These are phyloP conservation scores for Yamadazyma dendronema DNA, from an alignment of 1,139 yeast genomes.

Conservation along the genomic window DNA sequence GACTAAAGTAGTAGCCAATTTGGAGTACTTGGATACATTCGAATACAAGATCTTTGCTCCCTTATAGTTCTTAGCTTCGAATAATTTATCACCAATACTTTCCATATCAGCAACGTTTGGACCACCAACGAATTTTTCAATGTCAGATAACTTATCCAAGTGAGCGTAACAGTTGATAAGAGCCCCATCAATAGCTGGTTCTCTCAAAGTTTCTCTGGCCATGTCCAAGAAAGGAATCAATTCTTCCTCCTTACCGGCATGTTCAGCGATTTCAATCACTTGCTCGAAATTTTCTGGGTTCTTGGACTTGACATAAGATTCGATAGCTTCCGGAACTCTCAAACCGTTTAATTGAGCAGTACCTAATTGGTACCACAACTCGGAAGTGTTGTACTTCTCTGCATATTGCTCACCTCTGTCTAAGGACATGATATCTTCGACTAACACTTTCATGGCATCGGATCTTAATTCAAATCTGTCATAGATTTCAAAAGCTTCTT, in stretches of 20 bases:
- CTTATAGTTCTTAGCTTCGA: constrained; percentile 77
- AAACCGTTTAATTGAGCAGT: constrained; percentile 93
- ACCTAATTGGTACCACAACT: constrained; percentile 94
- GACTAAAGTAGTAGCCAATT: constrained; percentile 92
- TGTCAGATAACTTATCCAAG: constrained; percentile 70
- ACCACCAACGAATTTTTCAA: constrained; percentile 79
- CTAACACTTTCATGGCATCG: constrained; percentile 86
- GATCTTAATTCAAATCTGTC: constrained; percentile 76
- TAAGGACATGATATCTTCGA: constrained; percentile 88
- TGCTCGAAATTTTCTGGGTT: constrained; percentile 89
- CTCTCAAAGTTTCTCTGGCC: constrained; percentile 94
- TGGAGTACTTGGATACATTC: constrained; percentile 89
- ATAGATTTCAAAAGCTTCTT: constrained; percentile 94
- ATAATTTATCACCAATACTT: constrained; percentile 86
- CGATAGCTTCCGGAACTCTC: constrained; percentile 88
- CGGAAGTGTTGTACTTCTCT: constrained; percentile 82
- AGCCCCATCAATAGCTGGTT: constrained; percentile 91
- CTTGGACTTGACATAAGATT: constrained; percentile 83
- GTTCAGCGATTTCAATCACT: constrained; percentile 93
- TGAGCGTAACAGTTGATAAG: constrained; percentile 84
- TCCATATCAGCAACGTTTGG: constrained; percentile 94
- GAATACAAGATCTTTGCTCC: constrained; percentile 90
- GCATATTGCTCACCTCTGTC: constrained; percentile 96
- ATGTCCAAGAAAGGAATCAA: constrained; percentile 80
- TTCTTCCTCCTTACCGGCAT: constrained; percentile 95